Percentiles rank a stretch among this genome's conserved stretches.
phyloP scores from a whole-genome alignment of 495 filamentous ascomycete species.

The Halenospora varia region DNA sequence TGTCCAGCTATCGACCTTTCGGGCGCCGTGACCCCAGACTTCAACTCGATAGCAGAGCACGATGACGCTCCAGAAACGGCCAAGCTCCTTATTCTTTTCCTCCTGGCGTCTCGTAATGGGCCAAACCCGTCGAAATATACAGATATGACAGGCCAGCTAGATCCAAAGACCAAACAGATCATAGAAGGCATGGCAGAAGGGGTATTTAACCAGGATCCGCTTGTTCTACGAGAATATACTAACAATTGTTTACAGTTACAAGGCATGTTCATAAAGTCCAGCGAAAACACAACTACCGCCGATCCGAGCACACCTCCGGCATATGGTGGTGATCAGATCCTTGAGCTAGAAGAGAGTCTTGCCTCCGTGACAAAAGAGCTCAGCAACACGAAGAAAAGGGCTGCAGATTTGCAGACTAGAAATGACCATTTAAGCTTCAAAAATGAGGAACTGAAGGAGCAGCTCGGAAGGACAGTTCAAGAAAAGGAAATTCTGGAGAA shows the following conservation, averaged over 20 bases:
- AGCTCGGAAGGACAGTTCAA: slow-evolving; percentile 48
- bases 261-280: background rate
- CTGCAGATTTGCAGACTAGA: slow-evolving; percentile 51
- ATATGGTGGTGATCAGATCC: slow-evolving; percentile 41
- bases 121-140: slow-evolving; percentile 50
- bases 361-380: slow-evolving; percentile 40
- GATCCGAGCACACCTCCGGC: slow-evolving; percentile 1
- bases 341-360: slow-evolving; percentile 50
- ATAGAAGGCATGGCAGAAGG: slow-evolving; percentile 49
- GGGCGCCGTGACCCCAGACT: slow-evolving; percentile 42
- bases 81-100: slow-evolving; percentile 55
- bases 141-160: slow-evolving; percentile 41
- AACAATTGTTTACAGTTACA: background rate
- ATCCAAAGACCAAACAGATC: slow-evolving; percentile 39
- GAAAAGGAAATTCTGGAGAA: slow-evolving; percentile 32
- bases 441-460: slow-evolving; percentile 56
- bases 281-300: background rate
- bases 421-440: slow-evolving; percentile 55
- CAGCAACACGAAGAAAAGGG: slow-evolving; percentile 45
- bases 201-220: slow-evolving; percentile 20
- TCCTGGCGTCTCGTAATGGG: slow-evolving; percentile 57
- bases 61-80: slow-evolving; percentile 16
- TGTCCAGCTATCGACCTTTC: slow-evolving; percentile 42
- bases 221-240: background rate
- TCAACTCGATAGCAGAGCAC: slow-evolving; percentile 55